Evolutionary conservation across 2,329 filamentous ascomycete genomes (phyloP).

Genomic region (Fonsecaea erecta): DNA sequence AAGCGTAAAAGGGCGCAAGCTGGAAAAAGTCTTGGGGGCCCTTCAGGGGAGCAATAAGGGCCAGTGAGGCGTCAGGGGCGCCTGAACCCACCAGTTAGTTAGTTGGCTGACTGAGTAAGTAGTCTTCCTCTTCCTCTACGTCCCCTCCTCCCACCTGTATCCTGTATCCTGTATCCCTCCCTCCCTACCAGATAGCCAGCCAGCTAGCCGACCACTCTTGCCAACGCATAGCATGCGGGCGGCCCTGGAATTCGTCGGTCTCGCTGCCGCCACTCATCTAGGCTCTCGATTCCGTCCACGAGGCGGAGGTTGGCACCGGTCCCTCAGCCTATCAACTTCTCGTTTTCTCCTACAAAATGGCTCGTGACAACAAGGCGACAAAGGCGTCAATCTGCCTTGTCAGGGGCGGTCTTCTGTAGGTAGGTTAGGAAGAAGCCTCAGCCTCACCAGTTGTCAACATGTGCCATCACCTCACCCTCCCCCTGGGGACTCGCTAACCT

Average conservation of each 20-base stretch:
- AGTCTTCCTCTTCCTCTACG: too few species aligned
- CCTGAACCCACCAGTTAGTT: too few species aligned
- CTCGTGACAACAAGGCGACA: neutral
- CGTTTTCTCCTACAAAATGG: neutral
- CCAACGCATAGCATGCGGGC: neutral
- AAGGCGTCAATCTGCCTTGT: neutral
- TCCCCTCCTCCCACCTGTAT: too few species aligned
- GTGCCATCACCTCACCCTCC: neutral
- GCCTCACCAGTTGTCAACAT: conserved; percentile 1
- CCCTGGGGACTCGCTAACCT: neutral
- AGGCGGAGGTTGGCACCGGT: neutral
- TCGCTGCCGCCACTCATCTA: neutral
- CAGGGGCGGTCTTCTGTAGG: too few species aligned
- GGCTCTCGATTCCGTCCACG: neutral
- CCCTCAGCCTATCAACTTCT: neutral
- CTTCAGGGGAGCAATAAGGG: neutral
- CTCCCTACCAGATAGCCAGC: neutral
- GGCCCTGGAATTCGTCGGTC: neutral
- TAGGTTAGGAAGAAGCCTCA: neutral
- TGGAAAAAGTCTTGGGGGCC: neutral
- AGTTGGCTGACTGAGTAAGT: too few species aligned
- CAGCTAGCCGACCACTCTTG: neutral
- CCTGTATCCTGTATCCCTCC: too few species aligned
- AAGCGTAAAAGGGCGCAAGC: neutral
- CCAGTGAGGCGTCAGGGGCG: neutral